Conservation (phyloP, 2,329 filamentous ascomycete genomes). For the Fusarium clavum region DNA sequence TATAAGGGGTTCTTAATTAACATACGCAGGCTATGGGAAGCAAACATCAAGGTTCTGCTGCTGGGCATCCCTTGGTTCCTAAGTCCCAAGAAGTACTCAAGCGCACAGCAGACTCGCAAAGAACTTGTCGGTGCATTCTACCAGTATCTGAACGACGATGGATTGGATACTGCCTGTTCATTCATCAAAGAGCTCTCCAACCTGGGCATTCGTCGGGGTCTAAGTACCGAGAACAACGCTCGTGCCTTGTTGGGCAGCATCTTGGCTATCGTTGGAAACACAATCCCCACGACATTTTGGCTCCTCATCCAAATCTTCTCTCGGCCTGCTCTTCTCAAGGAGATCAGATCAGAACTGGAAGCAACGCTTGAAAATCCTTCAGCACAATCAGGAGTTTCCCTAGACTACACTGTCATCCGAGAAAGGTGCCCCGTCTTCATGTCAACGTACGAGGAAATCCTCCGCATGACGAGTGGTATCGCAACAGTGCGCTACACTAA, state of each 20-base stretch:
- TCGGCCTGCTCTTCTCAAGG: slow-evolving; percentile 8
- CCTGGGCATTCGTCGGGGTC: slow-evolving; percentile 21
- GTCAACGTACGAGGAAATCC: slow-evolving; percentile 35
- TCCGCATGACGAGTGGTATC: slow-evolving; percentile 35
- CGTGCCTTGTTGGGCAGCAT: slow-evolving; percentile 35
- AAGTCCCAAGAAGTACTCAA: slow-evolving; percentile 23
- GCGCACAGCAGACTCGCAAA: slow-evolving; percentile 20
- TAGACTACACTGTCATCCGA: slow-evolving; percentile 21
- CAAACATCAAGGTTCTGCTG: slow-evolving; percentile 34
- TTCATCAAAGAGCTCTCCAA: slow-evolving; percentile 34
- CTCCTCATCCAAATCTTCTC: slow-evolving; percentile 25
- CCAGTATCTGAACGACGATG: slow-evolving; percentile 14
- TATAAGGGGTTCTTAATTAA: background rate
- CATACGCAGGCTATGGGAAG: slow-evolving; percentile 23
- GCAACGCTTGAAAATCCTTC: slow-evolving; percentile 4
- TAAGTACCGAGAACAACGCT: slow-evolving; percentile 40
- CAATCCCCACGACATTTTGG: slow-evolving; percentile 36
- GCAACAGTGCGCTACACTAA: slow-evolving; percentile 39
- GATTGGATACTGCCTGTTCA: slow-evolving; percentile 24
- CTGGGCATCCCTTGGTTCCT: slow-evolving; percentile 34
- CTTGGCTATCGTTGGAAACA: slow-evolving; percentile 38
- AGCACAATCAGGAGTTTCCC: background rate
- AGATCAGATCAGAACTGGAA: slow-evolving; percentile 26
- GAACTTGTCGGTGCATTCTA: slow-evolving; percentile 30
- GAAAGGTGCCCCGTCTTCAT: slow-evolving; percentile 31